Base-by-base conservation (phyloP, 441 rosid genomes). In the Eruca vesicaria region DNA sequence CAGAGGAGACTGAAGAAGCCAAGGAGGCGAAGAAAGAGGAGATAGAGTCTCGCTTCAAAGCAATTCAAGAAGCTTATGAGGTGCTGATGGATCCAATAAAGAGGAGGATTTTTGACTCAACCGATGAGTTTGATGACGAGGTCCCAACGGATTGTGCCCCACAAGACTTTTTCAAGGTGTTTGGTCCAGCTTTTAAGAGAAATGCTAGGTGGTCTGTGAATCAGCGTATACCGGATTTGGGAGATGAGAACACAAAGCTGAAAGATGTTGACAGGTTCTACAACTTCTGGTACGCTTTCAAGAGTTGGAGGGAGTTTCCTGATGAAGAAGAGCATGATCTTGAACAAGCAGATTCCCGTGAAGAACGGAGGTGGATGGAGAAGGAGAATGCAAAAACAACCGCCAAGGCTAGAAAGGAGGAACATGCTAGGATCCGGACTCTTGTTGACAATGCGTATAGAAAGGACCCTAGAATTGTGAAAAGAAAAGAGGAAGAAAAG, bases 271-370 rank as follows among this genome's bases (percentile, higher is more conserved):
- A 91, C 60, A 82, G 61, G 71, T 96, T 96, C 80, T 96, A 91
- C 81, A 72, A 89, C 78, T 96, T 93, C 72, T 96, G 26, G 99
- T 96, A 96, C 73, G 69, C 36, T 82, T 96, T 90, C 77, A 93
- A 82, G 84, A 93, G 98, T 83, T 93, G 99, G 99, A 90, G 99
- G 63, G 99, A 93, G 78, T 96, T 91, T 80, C 98, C 99, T n/a
- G 97, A 93, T 83, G 87, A 89, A 14, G 98, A 93, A 75, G 99
- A 96, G 86, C 94, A 86, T 83, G 98, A 96, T 82, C 83, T 96
- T 56, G 99, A 96, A 75, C 88, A 93, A 80, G 97, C 98, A 0
- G 98, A 96, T 78, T 88, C 97, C 64, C 98, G 99, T 72, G 98
- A 96, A 64, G 98, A 96, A 60, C 90, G 82, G 82, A 93, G 99